A percentile compares a stretch with the other conserved stretches of the same genome.
Conservation (phyloP, 768 basidiomycete genomes). For the Boletus pseudopeckii region DNA sequence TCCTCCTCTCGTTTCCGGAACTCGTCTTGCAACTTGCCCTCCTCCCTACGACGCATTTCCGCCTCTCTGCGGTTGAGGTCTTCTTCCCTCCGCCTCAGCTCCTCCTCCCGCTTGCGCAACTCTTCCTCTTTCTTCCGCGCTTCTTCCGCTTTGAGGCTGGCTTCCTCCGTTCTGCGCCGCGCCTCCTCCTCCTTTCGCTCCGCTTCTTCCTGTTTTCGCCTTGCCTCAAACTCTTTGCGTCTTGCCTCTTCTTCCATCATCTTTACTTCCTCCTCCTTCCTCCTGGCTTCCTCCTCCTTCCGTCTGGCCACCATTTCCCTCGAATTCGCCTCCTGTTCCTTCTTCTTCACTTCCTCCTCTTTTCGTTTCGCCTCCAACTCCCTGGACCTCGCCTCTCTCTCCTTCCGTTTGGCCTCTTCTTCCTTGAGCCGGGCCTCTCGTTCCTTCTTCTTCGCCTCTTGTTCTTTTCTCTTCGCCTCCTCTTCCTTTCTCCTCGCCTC, state of each 20-base stretch:
- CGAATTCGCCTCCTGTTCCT: slow-evolving; percentile 28
- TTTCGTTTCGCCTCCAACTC: slow-evolving; percentile 21
- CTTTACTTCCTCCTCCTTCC: slow-evolving; percentile 27
- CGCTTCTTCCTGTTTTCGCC: slow-evolving; percentile 29
- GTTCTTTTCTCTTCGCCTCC: slow-evolving; percentile 29
- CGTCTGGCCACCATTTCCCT: slow-evolving; percentile 27
- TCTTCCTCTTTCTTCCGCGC: slow-evolving; percentile 27
- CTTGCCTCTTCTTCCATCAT: slow-evolving; percentile 22
- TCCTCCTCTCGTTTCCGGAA: slow-evolving; percentile 32
- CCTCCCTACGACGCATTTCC: slow-evolving; percentile 30
- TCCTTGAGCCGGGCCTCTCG: slow-evolving; percentile 17
- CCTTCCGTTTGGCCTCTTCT: slow-evolving; percentile 30
- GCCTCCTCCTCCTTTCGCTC: slow-evolving; percentile 32
- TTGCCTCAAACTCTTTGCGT: slow-evolving; percentile 30
- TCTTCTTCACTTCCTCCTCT: slow-evolving; percentile 20
- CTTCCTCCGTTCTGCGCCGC: slow-evolving; percentile 26
- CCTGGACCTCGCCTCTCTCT: slow-evolving; percentile 21
- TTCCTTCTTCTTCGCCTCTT: slow-evolving; percentile 19
- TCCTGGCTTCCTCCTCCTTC: slow-evolving; percentile 30
- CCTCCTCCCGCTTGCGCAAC: slow-evolving; percentile 26
- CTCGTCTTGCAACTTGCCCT: slow-evolving; percentile 25
- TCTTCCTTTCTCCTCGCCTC: slow-evolving; percentile 25
- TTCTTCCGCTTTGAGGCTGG: slow-evolving; percentile 21
- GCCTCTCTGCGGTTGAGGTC: slow-evolving; percentile 30
- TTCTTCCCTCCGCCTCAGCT: slow-evolving; percentile 31